Conservation (phyloP, 2,329 filamentous ascomycete genomes). For the Cladosporium sp. region DNA sequence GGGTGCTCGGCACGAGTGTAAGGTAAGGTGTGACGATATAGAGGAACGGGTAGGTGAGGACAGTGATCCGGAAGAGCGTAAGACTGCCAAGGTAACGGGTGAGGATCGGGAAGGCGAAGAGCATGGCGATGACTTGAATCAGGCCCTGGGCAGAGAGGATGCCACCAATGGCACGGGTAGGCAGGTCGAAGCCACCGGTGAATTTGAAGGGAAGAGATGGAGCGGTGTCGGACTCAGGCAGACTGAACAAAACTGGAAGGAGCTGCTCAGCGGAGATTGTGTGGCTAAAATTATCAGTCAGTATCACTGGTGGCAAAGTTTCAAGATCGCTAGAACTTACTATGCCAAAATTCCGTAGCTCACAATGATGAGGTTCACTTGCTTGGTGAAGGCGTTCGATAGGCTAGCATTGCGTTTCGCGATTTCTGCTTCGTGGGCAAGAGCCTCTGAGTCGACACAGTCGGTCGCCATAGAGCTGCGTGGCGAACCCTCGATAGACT, state of each 20-base stretch:
- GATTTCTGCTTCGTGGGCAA: constrained; percentile 23
- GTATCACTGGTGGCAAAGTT: not conserved
- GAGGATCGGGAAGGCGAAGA: constrained; percentile 77
- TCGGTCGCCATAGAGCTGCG: constrained; percentile 19
- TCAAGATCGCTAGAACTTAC: constrained; percentile 54
- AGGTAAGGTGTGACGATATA: constrained; percentile 88
- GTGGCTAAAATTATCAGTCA: constrained; percentile 57
- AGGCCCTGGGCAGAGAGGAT: constrained; percentile 85
- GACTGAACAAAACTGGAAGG: constrained; percentile 86
- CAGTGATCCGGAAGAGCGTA: constrained; percentile 74
- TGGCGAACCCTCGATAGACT: constrained; percentile 29
- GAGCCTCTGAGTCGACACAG: constrained; percentile 12
- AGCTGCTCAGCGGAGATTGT: constrained; percentile 96
- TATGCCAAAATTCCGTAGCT: constrained; percentile 92
- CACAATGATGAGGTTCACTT: constrained; percentile 81
- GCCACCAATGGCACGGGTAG: constrained; percentile 78
- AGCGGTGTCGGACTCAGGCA: constrained; percentile 49
- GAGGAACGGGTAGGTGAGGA: constrained; percentile 78
- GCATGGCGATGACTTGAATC: constrained; percentile 83
- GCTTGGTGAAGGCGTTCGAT: constrained; percentile 70
- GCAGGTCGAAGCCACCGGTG: constrained; percentile 76
- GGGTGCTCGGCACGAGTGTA: constrained; percentile 68
- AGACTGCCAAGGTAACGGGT: constrained; percentile 73
- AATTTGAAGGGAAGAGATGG: constrained; percentile 78
- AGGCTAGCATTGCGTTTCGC: constrained; percentile 35